Base-by-base conservation (phyloP, 2,329 filamentous ascomycete genomes). In the Penicillium palitans region DNA sequence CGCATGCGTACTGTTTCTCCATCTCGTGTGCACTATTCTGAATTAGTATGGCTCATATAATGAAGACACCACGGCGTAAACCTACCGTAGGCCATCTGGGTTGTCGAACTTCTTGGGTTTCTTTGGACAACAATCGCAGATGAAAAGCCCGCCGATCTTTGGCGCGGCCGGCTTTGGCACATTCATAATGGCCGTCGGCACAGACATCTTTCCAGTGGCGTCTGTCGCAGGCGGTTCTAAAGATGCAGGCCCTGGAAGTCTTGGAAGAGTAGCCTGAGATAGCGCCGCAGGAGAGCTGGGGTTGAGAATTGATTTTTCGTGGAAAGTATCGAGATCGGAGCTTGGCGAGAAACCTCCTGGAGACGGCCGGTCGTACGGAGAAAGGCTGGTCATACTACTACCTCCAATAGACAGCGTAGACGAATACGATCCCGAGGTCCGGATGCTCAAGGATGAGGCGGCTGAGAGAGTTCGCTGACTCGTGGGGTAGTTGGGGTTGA, bases 71-170 rank as follows among this genome's bases (percentile, higher is more conserved):
- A 24, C 12, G 3, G 10, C 6, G 12, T 17, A 10, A 6, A 49
- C 87, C 78, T 85, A 96, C 93, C 87, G 87, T 56, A 98, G 80
- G 65, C 96, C 91, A 63, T 93, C 89, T 61, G 86, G 82, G 5
- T 86, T 90, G 66, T 96, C 91, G 69, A 97, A 97, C 71, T 96
- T 96, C 76, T 96, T 96, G 1, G 93, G 93, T 77, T 97, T 97
- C 77, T 97, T 97, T 0, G 92, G 93, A 76, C 93, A 98, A 74
- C 93, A 98, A 70, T 96, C 91, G 77, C 93, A 98, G 77, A 96
- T 87, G 68, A 82, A 87, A 33, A 84, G 73, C 21, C 84, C 84
- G 49, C 83, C 80, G 46, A 86, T 76, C 56, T 85, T 84, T 9
- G 74, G 66, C 19, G 70, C 69, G 27, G 70, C 61, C 7, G 71